Percentiles rank a stretch among this genome's conserved stretches.
Evolutionary conservation across 1,284 basidiomycete species (phyloP).

Genomic region (Nidula niveotomentosa): DNA sequence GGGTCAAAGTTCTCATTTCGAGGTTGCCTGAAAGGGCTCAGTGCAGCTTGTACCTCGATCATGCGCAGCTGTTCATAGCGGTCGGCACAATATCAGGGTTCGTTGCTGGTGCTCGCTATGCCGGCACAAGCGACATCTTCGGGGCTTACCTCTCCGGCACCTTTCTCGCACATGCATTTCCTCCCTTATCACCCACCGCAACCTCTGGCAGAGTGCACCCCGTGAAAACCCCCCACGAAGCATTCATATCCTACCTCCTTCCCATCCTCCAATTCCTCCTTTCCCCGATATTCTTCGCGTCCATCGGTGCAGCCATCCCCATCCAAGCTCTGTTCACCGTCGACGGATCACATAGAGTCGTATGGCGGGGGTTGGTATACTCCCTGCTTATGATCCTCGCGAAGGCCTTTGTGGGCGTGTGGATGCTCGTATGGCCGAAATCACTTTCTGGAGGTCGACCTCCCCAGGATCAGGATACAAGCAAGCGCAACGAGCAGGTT

Average conservation of each 20-base stretch:
- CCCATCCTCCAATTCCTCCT: constrained; percentile 26
- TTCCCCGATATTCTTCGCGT: constrained; percentile 37
- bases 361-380: constrained; percentile 36
- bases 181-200: neutral
- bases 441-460: constrained; percentile 7
- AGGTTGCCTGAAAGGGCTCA: constrained; percentile 2
- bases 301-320: constrained; percentile 32
- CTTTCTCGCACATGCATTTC: constrained; percentile 25
- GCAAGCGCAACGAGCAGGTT: neutral
- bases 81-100: constrained; percentile 24
- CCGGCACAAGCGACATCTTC: constrained; percentile 38
- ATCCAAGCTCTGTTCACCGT: constrained; percentile 30
- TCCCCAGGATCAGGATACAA: neutral
- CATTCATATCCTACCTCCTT: constrained; percentile 22
- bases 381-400: constrained; percentile 32
- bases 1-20: constrained; percentile 1
- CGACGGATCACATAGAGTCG: constrained; percentile 28
- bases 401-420: constrained; percentile 28
- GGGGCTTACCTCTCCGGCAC: constrained; percentile 36
- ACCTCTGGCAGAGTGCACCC: neutral
- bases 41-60: constrained; percentile 5
- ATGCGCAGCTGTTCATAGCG: constrained; percentile 23
- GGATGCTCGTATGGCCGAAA: constrained; percentile 30
- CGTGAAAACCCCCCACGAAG: constrained; percentile 11
- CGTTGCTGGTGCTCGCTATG: constrained; percentile 31